Evolutionary conservation across 345 rosid genomes (phyloP).

Genomic region (Lepidium didymum): DNA sequence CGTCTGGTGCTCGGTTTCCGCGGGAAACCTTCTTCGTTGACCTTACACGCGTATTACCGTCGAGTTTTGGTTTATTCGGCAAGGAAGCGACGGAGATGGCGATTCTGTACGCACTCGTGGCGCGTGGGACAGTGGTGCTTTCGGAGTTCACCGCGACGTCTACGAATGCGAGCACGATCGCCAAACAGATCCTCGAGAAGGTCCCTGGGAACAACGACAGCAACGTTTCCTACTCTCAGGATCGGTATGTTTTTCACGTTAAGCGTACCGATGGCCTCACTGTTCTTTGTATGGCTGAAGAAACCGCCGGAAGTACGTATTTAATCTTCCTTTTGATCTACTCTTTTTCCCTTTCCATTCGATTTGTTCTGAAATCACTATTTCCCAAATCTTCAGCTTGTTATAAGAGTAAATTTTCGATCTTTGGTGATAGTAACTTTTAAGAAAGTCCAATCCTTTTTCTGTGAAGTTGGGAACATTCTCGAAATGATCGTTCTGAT

Average conservation of each 20-base stretch:
- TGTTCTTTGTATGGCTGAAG: conserved; percentile 97
- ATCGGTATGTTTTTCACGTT: conserved; percentile 84
- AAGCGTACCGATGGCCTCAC: conserved; percentile 97
- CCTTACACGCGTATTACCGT: neutral
- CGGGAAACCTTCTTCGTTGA: conserved; percentile 28
- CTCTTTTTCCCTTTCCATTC: neutral
- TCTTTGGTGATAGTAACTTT: neutral
- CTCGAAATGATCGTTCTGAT: neutral
- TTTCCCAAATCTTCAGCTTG: neutral
- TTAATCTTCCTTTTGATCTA: neutral
- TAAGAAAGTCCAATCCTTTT: neutral
- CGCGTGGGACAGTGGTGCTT: conserved; percentile 83
- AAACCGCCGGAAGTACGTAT: conserved; percentile 71
- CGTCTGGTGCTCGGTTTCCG: conserved; percentile 15
- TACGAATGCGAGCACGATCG: conserved; percentile 77
- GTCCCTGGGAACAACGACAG: conserved; percentile 65
- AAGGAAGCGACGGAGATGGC: conserved; percentile 43
- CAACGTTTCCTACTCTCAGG: conserved; percentile 89
- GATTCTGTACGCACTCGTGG: conserved; percentile 84
- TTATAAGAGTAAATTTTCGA: neutral
- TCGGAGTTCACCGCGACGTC: conserved; percentile 74
- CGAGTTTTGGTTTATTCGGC: neutral
- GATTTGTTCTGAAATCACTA: neutral
- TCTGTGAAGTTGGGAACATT: neutral
- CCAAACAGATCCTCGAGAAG: conserved; percentile 77